Base-by-base conservation (phyloP, 2,329 filamentous ascomycete species). In the Sphaerulina vaccinii region DNA sequence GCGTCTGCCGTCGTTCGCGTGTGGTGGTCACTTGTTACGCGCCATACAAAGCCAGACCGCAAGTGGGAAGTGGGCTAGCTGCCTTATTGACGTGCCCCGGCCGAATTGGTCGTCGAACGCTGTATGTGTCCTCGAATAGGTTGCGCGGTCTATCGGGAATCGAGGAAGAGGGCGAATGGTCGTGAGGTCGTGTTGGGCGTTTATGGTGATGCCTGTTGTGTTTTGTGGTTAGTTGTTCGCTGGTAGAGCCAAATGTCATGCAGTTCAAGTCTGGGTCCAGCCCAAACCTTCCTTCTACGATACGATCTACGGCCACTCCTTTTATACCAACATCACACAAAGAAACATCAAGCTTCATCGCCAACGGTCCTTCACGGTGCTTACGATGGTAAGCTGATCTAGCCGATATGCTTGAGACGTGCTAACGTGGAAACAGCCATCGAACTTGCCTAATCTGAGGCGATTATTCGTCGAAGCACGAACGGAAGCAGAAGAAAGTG, bases 381-480 rank as follows among this genome's bases (percentile, higher is more conserved):
- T n/a, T 24, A 39, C 9, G n/a, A 49, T 49, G 46, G 46, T 49
- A 39, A 29, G n/a, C 13, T 40, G 18, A 16, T 37, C 5, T 15
- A 9, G 18, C 35, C 9, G 15, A 16, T 19, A 15, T 21, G 2
- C 11, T 24, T 10, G n/a, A n/a, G 11, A 13, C 16, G 6, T 24
- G 35, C 44, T 47, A 15, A 47, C 15, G 18, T 15, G 9, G n/a
- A 13, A 3, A 48, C 36, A 79, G 75, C 66, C 88, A 75, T 87
- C 87, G 33, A 91, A 85, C 68, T 83, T 97, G 46, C 93, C 93
- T 29, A 97, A 99, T 68, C 80, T 99, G n/a, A 85, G 93, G 44
- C 87, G 93, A 11, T 85, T 99, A 54, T 97, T 99, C 67, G 92
- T 96, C 47, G 92, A 97, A 74, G 88, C 92, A 24, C 82, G 93